Evolutionary conservation across 73 alveolate species (phyloP).

Genomic region (Effrenium voratum): DNA sequence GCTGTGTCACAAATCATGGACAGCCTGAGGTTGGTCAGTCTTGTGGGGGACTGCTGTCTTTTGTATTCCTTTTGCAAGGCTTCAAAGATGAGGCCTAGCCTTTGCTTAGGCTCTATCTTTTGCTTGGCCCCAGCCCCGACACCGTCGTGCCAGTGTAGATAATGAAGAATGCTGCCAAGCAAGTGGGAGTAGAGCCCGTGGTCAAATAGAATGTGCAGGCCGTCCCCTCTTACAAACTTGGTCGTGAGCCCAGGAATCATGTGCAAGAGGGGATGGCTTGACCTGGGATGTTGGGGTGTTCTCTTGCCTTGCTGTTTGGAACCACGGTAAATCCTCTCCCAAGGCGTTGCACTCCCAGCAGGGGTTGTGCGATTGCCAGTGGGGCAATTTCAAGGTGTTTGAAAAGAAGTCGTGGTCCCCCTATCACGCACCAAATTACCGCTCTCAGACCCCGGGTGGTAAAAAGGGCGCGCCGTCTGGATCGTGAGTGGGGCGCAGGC

Average conservation of each 20-base stretch:
- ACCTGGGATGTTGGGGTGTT: background rate
- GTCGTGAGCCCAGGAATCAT: background rate
- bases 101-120: too few relatives aligned
- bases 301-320: background rate
- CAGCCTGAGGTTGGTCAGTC: too few relatives aligned
- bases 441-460: too few relatives aligned
- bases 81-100: too few relatives aligned
- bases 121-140: too few relatives aligned
- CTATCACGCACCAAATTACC: too few relatives aligned
- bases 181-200: slow-evolving; percentile 18
- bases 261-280: background rate
- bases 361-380: slow-evolving; percentile 25
- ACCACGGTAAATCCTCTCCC: background rate
- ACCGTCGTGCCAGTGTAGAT: background rate
- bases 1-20: too few relatives aligned
- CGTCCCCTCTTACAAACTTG: slow-evolving; percentile 17
- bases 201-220: slow-evolving; percentile 3
- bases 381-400: slow-evolving; percentile 13
- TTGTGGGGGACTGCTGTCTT: too few relatives aligned
- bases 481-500: too few relatives aligned
- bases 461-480: too few relatives aligned
- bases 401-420: slow-evolving; percentile 18
- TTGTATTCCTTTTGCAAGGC: too few relatives aligned
- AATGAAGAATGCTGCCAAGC: background rate
- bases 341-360: slow-evolving; percentile 58